A percentile compares a stretch with the other conserved stretches of the same genome.
Evolutionary conservation across 2,329 filamentous ascomycete genomes (phyloP).

Genomic region (Hypoxylon sp.): DNA sequence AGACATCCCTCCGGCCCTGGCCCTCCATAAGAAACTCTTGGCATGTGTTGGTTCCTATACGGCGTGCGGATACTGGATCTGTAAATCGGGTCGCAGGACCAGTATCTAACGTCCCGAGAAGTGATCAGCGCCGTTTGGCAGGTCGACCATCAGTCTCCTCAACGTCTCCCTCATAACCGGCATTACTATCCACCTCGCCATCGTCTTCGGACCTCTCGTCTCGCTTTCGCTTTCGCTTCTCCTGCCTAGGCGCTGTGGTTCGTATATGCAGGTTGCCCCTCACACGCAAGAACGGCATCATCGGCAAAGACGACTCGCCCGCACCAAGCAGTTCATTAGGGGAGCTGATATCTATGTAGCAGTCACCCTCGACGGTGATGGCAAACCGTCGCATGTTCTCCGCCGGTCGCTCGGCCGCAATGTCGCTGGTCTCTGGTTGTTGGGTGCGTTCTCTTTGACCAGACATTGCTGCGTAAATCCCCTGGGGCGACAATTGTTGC

Average conservation of each 20-base stretch:
- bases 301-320: neutral
- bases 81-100: neutral
- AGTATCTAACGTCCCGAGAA: neutral
- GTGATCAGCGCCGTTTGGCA: neutral
- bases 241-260: neutral
- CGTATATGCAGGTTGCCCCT: slow-evolving; percentile 2
- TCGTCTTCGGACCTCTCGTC: neutral
- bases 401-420: too few species aligned
- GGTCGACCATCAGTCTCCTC: neutral
- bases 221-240: slow-evolving; percentile 6
- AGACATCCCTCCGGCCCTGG: neutral
- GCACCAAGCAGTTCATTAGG: neutral
- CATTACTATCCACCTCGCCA: neutral
- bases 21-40: neutral
- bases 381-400: neutral
- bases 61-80: neutral
- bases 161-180: neutral
- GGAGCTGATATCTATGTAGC: neutral
- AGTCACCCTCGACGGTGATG: neutral
- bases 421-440: neutral
- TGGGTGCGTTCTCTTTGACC: neutral
- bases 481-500: neutral
- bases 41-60: neutral
- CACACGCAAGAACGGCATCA: slow-evolving; percentile 8
- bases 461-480: neutral